Percentiles rank a stretch among this genome's conserved stretches.
Evolutionary conservation across 345 rosid genomes (phyloP).

Genomic region (Citrus australasica): DNA sequence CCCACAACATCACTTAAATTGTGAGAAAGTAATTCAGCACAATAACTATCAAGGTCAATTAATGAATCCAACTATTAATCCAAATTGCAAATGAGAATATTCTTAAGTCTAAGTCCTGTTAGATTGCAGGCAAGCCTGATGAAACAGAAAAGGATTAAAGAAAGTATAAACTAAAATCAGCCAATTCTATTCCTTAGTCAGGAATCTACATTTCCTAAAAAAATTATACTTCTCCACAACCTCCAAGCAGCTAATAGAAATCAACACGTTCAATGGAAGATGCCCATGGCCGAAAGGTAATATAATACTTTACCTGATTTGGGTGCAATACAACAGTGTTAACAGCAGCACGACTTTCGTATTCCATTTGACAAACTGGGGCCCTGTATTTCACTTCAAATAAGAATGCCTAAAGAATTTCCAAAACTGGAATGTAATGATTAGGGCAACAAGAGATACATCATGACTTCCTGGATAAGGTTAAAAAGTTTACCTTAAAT

Average conservation of each 20-base stretch:
- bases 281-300: background rate
- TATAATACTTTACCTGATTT: slow-evolving; percentile 62
- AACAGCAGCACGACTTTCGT: slow-evolving; percentile 95
- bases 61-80: background rate
- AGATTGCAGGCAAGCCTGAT: background rate
- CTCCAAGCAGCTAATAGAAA: background rate
- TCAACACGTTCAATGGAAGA: background rate
- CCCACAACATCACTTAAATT: background rate
- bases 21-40: background rate
- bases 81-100: slow-evolving; percentile 1
- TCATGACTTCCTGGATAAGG: background rate
- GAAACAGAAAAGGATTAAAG: background rate
- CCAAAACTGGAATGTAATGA: background rate
- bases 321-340: slow-evolving; percentile 95
- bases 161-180: background rate
- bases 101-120: background rate
- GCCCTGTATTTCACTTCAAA: slow-evolving; percentile 56
- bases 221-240: background rate
- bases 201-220: background rate
- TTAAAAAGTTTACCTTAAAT: slow-evolving; percentile 54
- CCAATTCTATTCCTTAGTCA: background rate
- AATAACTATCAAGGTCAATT: background rate
- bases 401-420: slow-evolving; percentile 6
- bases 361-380: slow-evolving; percentile 95
- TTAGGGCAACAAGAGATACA: background rate